Base-by-base conservation (phyloP, 306 rosid species). In the Begonia fuchsioides region DNA sequence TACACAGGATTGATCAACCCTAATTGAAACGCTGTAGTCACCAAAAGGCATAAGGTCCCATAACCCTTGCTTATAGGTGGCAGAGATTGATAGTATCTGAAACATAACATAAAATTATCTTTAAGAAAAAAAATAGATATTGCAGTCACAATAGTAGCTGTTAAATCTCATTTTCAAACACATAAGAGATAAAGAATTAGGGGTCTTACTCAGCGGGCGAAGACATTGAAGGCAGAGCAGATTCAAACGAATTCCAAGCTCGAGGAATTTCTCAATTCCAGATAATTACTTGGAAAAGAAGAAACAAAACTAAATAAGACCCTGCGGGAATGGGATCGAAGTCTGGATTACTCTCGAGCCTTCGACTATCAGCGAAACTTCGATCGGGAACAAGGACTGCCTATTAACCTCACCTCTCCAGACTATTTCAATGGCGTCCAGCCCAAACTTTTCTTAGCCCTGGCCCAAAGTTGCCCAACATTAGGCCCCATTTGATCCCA, bases 31-130 rank as follows among this genome's bases (percentile, higher is more conserved):
- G 65, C 76, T 3, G 72, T 65, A 7, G 98, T 85, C 39, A 80
- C 74, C 49, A 79, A n/a, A 32, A 92, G 13, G 57, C 98, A 85
- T 44, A 66, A 9, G 12, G 96, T 85, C 57, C 87, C 96, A 73
- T 85, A 92, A 47, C 82, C 86, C 83, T 79, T 92, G 62, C 76
- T 79, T 60, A 85, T 79, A 13, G 98, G 98, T 40, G 98, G 98
- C 49, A 92, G 98, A 32, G 98, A 73, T 43, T 66, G 57, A 61
- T 85, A 85, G 55, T 15, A 92, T 65, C 98, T 92, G 83, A 62
- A 72, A 70, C 3, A 10, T 26, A 26, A 26, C 8, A 26, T 26
- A 4, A 8, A 18, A 44, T 56, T 0, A 39, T 38, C 14, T 50
- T 13, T 52, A 74, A 44, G 2, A 58, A 32, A 9, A n/a, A n/a